Percentiles rank a stretch among this genome's conserved stretches.
Conservation (phyloP, 805 yeast genomes). For the Debaryomyces hansenii region DNA sequence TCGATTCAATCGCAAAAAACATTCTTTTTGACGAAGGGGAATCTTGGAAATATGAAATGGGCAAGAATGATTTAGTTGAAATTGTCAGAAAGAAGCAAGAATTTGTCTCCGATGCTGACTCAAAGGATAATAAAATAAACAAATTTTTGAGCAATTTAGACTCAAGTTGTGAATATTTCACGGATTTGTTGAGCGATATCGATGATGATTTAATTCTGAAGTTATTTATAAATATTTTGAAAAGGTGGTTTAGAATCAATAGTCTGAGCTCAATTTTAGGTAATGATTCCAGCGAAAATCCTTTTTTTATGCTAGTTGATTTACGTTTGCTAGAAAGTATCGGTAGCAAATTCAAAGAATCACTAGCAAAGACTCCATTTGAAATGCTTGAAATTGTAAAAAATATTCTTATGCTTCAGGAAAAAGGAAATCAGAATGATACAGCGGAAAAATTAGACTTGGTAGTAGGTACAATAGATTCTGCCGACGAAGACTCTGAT, state of each 20-base stretch:
- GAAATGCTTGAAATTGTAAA: conserved; percentile 50
- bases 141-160: conserved; percentile 31
- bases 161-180: conserved; percentile 19
- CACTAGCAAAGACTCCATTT: conserved; percentile 52
- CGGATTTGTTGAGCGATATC: conserved; percentile 48
- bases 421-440: conserved; percentile 20
- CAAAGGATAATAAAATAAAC: conserved; percentile 26
- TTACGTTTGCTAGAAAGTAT: conserved; percentile 64
- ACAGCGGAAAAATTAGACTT: conserved; percentile 37
- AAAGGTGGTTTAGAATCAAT: conserved; percentile 53
- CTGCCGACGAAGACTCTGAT: conserved; percentile 25
- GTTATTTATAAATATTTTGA: conserved; percentile 52
- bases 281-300: conserved; percentile 37
- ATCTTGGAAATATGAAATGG: conserved; percentile 43
- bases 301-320: conserved; percentile 57
- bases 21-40: conserved; percentile 29
- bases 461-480: conserved; percentile 6
- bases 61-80: conserved; percentile 39
- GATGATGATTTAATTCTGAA: conserved; percentile 47
- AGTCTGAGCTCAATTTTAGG: conserved; percentile 12
- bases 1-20: conserved; percentile 35
- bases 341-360: conserved; percentile 57
- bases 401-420: conserved; percentile 10
- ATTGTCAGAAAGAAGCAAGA: conserved; percentile 13
- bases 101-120: neutral